These are phyloP conservation scores for Cyberlindnera saturnus DNA, from an alignment of 805 yeast species.

Conservation along the genomic window DNA sequence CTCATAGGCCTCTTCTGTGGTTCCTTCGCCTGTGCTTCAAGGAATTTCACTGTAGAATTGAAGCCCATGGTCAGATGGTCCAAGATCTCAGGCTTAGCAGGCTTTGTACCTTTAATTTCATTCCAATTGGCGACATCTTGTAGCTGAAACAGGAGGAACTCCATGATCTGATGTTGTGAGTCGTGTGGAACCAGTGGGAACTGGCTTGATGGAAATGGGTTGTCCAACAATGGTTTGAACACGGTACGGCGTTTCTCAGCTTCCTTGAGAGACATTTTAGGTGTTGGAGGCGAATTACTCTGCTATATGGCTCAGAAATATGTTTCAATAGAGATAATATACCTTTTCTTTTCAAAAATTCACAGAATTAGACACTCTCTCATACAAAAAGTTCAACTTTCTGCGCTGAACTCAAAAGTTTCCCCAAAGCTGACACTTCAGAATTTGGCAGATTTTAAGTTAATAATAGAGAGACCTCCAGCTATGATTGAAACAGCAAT, in stretches of 20 bases:
- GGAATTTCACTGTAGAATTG: conserved; percentile 44
- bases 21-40: conserved; percentile 38
- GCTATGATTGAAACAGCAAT: no score
- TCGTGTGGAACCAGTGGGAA: conserved; percentile 39
- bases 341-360: background rate
- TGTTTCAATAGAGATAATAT: background rate
- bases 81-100: conserved; percentile 12
- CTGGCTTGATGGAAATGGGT: conserved; percentile 49
- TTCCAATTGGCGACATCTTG: conserved; percentile 24
- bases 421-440: no score
- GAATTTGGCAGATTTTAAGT: no score
- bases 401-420: no score
- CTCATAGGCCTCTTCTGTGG: conserved; percentile 3
- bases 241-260: conserved; percentile 48
- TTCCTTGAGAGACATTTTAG: conserved; percentile 36
- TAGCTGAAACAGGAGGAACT: conserved; percentile 30
- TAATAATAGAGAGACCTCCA: no score
- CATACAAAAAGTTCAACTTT: no score
- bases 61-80: conserved; percentile 39
- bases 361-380: no score
- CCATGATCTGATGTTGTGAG: conserved; percentile 32
- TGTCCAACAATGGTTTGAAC: conserved; percentile 58
- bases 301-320: background rate
- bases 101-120: conserved; percentile 5
- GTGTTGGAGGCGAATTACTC: background rate